A percentile compares a stretch with the other conserved stretches of the same genome.
Evolutionary conservation across 2,329 filamentous ascomycete genomes (phyloP).

Genomic region (Endocalyx cinctus): DNA sequence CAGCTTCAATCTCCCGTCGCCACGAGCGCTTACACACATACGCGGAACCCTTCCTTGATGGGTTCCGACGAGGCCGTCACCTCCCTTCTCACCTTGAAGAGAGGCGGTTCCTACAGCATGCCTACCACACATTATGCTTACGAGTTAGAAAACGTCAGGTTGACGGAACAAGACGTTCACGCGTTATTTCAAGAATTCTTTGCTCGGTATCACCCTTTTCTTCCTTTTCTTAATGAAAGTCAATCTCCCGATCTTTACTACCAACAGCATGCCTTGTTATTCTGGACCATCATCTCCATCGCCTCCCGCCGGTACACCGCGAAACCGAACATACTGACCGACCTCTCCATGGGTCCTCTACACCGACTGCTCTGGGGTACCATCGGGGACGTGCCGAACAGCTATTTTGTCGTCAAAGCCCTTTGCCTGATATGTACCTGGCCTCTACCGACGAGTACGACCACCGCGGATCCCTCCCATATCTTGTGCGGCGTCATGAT

Average conservation of each 20-base stretch:
- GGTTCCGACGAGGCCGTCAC: conserved; percentile 66
- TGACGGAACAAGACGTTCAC: conserved; percentile 59
- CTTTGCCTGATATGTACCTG: conserved; percentile 76
- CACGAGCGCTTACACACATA: conserved; percentile 54
- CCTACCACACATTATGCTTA: conserved; percentile 51
- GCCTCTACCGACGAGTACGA: conserved; percentile 78
- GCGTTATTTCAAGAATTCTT: conserved; percentile 73
- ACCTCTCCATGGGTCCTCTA: conserved; percentile 60
- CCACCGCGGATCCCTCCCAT: conserved; percentile 74
- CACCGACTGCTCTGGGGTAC: conserved; percentile 73
- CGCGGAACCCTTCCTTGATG: conserved; percentile 59
- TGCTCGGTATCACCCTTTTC: conserved; percentile 68
- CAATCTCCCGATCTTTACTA: conserved; percentile 70
- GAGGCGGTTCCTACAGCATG: conserved; percentile 58
- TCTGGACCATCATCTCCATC: conserved; percentile 78
- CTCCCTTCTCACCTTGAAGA: conserved; percentile 61
- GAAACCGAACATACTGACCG: conserved; percentile 60
- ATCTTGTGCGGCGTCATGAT: conserved; percentile 81
- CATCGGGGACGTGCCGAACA: conserved; percentile 71
- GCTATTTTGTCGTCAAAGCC: conserved; percentile 76
- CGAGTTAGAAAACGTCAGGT: conserved; percentile 58
- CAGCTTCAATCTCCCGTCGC: conserved; percentile 56
- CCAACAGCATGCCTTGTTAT: conserved; percentile 72
- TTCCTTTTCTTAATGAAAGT: conserved; percentile 67
- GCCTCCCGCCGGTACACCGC: conserved; percentile 66